phyloP scores from a whole-genome alignment of 2,329 filamentous ascomycete species.

The Ceratocystis colombiana region DNA sequence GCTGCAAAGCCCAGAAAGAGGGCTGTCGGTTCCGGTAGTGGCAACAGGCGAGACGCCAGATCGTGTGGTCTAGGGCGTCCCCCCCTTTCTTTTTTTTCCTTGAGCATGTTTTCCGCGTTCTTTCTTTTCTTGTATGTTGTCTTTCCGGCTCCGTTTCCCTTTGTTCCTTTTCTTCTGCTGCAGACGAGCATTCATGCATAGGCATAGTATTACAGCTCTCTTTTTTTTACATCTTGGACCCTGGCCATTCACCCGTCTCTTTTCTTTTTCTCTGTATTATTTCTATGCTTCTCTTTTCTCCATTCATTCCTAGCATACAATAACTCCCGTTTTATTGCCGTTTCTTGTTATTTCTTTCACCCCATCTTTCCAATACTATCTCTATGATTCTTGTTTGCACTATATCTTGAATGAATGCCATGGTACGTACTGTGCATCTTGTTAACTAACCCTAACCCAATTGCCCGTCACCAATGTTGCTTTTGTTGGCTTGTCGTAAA shows the following conservation, averaged over 20 bases:
- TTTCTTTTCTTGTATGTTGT: neutral
- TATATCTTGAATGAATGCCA: no score
- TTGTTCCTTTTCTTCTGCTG: neutral
- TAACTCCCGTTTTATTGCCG: neutral
- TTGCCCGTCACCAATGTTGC: no score
- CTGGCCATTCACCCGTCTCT: neutral
- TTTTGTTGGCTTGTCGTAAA: no score
- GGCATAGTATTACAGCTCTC: neutral
- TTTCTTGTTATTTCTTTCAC: neutral
- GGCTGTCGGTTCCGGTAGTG: constrained; percentile 73
- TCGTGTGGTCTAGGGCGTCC: constrained; percentile 51
- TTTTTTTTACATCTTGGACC: neutral
- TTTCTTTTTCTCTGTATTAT: neutral
- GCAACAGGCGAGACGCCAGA: constrained; percentile 74
- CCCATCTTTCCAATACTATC: neutral
- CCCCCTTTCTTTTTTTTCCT: neutral
- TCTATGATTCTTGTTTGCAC: neutral
- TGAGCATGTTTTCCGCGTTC: neutral
- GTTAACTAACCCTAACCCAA: no score
- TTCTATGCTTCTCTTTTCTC: neutral
- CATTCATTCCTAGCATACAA: neutral
- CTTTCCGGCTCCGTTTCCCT: neutral
- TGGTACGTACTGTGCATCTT: no score
- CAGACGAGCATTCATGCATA: neutral
- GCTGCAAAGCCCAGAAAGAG: constrained; percentile 81